Percentiles rank a stretch among this genome's conserved stretches.
These are phyloP conservation scores for Kwoniella dejecticola DNA, from an alignment of 768 basidiomycete species.

Conservation along the genomic window DNA sequence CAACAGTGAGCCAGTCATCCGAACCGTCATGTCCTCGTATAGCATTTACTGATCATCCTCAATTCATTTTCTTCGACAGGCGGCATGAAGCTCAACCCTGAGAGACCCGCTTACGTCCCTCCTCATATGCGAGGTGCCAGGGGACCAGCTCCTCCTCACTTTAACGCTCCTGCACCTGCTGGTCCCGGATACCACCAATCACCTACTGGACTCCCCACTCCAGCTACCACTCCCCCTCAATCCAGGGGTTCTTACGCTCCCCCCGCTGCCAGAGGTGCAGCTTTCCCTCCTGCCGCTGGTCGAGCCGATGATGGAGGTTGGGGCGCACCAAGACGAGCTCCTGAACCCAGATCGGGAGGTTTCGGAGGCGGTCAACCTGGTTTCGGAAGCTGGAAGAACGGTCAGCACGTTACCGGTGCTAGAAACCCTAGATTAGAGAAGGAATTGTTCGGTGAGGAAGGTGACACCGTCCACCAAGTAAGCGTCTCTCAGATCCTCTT, in stretches of 20 bases:
- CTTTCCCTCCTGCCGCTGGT: slow-evolving; percentile 11
- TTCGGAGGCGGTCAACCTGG: slow-evolving; percentile 56
- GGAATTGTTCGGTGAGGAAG: slow-evolving; percentile 88
- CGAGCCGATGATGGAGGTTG: slow-evolving; percentile 46
- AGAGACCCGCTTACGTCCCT: slow-evolving; percentile 56
- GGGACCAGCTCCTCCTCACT: slow-evolving; percentile 35
- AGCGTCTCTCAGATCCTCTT: slow-evolving; percentile 10
- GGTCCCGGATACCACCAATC: slow-evolving; percentile 35
- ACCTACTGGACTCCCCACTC: slow-evolving; percentile 43
- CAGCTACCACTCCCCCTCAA: slow-evolving; percentile 42
- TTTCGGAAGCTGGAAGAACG: slow-evolving; percentile 82
- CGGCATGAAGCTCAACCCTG: slow-evolving; percentile 52
- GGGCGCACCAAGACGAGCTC: slow-evolving; percentile 30
- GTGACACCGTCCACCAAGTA: slow-evolving; percentile 61
- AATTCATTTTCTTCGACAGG: slow-evolving; percentile 15
- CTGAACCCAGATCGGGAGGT: slow-evolving; percentile 26
- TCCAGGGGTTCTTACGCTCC: slow-evolving; percentile 31
- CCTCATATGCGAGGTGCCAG: slow-evolving; percentile 54
- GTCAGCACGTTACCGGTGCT: slow-evolving; percentile 77
- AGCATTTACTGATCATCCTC: too few species aligned
- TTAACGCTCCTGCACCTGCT: slow-evolving; percentile 26
- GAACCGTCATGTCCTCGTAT: too few species aligned
- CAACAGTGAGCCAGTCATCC: slow-evolving; percentile 51
- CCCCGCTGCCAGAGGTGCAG: slow-evolving; percentile 14
- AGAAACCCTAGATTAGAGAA: slow-evolving; percentile 89